These are phyloP conservation scores for Aspergillus udagawae DNA, from an alignment of 2,329 filamentous ascomycete genomes.

Conservation along the genomic window DNA sequence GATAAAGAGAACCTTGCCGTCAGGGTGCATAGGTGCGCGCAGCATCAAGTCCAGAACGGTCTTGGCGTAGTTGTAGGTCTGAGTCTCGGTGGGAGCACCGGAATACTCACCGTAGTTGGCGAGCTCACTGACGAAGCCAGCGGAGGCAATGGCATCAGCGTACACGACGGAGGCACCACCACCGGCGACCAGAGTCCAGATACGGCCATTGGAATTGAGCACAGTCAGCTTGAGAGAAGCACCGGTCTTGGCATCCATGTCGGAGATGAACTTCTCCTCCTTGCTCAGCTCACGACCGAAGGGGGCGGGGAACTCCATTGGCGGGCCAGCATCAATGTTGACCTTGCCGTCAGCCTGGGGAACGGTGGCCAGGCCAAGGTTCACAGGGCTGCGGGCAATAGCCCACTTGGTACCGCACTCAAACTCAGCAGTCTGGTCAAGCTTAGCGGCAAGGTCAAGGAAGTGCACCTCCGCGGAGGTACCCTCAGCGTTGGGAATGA, in stretches of 20 bases:
- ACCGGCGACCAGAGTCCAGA: conserved; percentile 98
- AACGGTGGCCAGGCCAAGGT: conserved; percentile 74
- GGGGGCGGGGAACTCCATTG: conserved; percentile 97
- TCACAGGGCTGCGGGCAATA: conserved; percentile 83
- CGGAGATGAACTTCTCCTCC: conserved; percentile 98
- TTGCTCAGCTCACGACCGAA: conserved; percentile 98
- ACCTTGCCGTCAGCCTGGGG: conserved; percentile 67
- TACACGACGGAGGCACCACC: conserved; percentile 99
- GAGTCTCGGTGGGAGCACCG: conserved; percentile 94
- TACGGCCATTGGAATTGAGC: conserved; percentile 82
- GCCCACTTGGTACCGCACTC: conserved; percentile 99
- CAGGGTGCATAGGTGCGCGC: conserved; percentile 73
- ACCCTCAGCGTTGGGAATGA: conserved; percentile 87
- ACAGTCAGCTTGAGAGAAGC: conserved; percentile 98
- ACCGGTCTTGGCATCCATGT: conserved; percentile 98
- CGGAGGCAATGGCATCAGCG: conserved; percentile 94
- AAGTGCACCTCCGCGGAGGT: conserved; percentile 96
- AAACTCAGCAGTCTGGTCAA: conserved; percentile 98
- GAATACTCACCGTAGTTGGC: conserved; percentile 99
- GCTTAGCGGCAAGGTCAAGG: conserved; percentile 96
- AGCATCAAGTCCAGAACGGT: conserved; percentile 98
- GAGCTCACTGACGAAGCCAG: conserved; percentile 90
- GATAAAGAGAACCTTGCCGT: conserved; percentile 99
- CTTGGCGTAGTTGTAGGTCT: conserved; percentile 98
- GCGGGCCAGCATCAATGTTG: conserved; percentile 91